Conservation (phyloP, 768 basidiomycete genomes). For the Leucocoprinus birnbaumii region DNA sequence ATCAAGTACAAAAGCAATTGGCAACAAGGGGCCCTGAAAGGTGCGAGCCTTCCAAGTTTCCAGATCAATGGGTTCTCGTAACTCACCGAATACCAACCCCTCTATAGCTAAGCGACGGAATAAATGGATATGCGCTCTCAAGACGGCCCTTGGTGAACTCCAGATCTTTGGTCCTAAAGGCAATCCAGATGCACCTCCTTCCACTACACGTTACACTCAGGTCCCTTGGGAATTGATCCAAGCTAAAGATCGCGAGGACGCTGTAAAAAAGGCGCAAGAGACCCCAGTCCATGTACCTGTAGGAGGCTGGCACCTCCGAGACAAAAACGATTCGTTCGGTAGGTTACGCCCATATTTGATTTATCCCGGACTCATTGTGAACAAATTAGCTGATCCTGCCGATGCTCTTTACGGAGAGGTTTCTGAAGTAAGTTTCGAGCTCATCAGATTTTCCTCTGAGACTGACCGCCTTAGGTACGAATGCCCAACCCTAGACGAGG, state of each 20-base stretch:
- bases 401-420: constrained; percentile 45
- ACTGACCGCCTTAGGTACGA: constrained; percentile 7
- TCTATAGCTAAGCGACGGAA: constrained; percentile 70
- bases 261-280: constrained; percentile 18
- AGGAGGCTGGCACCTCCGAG: constrained; percentile 51
- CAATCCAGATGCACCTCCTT: constrained; percentile 51
- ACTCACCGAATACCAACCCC: constrained; percentile 14
- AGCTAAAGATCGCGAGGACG: constrained; percentile 34
- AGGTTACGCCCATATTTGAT: constrained; percentile 17
- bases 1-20: constrained; percentile 91
- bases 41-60: constrained; percentile 27
- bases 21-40: constrained; percentile 74
- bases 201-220: constrained; percentile 58
- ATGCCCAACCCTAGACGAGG: constrained; percentile 25
- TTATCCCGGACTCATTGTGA: neutral
- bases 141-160: constrained; percentile 63
- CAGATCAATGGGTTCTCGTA: constrained; percentile 1
- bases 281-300: constrained; percentile 22
- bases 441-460: neutral
- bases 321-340: constrained; percentile 50
- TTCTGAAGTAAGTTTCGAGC: constrained; percentile 21
- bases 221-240: constrained; percentile 70
- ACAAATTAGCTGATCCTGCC: constrained; percentile 24
- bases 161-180: constrained; percentile 69
- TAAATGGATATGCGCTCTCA: constrained; percentile 91